phyloP scores from a whole-genome alignment of 495 filamentous ascomycete species.

The Penicillium macrosclerotiorum region DNA sequence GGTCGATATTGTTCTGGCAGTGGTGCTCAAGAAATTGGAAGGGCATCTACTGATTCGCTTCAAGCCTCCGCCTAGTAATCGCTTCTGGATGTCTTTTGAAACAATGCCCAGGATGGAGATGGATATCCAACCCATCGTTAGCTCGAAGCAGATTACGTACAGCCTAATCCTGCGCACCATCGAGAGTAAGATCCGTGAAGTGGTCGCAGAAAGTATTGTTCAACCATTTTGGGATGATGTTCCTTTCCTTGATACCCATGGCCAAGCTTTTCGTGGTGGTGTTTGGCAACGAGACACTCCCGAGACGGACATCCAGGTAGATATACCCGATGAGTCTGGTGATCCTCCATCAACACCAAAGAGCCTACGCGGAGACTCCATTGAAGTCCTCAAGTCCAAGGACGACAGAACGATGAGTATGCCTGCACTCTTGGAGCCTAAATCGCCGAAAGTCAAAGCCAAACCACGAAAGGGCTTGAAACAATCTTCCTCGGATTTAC shows the following conservation, averaged over 20 bases:
- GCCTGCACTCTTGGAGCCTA: slow-evolving; percentile 38
- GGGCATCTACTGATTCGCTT: slow-evolving; percentile 82
- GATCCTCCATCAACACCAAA: slow-evolving; percentile 44
- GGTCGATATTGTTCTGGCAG: slow-evolving; percentile 83
- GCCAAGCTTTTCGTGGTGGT: slow-evolving; percentile 78
- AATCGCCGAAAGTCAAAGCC: slow-evolving; percentile 22
- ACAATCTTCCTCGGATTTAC: slow-evolving; percentile 27
- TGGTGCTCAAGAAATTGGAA: slow-evolving; percentile 79
- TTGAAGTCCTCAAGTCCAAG: slow-evolving; percentile 38
- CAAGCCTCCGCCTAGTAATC: slow-evolving; percentile 94
- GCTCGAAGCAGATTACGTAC: slow-evolving; percentile 92
- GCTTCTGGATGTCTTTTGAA: slow-evolving; percentile 92
- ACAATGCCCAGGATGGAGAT: slow-evolving; percentile 89
- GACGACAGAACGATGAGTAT: slow-evolving; percentile 63
- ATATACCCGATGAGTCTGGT: slow-evolving; percentile 56
- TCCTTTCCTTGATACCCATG: slow-evolving; percentile 77
- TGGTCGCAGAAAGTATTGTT: slow-evolving; percentile 90
- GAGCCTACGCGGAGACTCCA: slow-evolving; percentile 31
- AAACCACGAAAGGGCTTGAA: slow-evolving; percentile 35
- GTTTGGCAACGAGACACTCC: slow-evolving; percentile 72
- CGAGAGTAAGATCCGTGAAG: slow-evolving; percentile 89
- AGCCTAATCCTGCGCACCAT: slow-evolving; percentile 87
- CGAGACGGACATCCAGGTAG: slow-evolving; percentile 45
- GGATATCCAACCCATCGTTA: slow-evolving; percentile 91
- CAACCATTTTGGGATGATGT: slow-evolving; percentile 93